Conservation (phyloP, 2,329 filamentous ascomycete species). For the Epichloe glyceriae region DNA sequence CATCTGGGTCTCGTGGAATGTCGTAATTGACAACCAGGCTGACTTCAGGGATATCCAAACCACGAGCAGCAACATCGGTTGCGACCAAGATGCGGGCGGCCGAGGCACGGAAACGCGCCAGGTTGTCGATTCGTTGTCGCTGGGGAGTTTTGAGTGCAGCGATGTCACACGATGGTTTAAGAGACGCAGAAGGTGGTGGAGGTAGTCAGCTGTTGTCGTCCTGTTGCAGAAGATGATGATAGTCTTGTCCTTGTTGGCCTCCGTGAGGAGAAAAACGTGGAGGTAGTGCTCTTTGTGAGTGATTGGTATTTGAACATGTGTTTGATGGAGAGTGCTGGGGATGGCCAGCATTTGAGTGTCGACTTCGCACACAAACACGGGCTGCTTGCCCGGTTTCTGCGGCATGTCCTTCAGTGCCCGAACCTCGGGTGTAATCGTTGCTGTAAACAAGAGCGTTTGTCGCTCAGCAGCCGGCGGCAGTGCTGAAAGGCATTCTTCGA, state of each 20-base stretch:
- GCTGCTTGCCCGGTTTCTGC: slow-evolving; percentile 52
- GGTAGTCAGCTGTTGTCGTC: slow-evolving; percentile 72
- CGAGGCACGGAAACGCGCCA: slow-evolving; percentile 79
- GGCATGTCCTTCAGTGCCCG: slow-evolving; percentile 72
- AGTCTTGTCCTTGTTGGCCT: slow-evolving; percentile 59
- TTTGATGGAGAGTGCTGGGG: slow-evolving; percentile 68
- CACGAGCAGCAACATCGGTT: slow-evolving; percentile 87
- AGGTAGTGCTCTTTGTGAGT: slow-evolving; percentile 93
- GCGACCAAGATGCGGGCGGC: slow-evolving; percentile 85
- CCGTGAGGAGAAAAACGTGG: slow-evolving; percentile 74
- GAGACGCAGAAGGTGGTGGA: slow-evolving; percentile 77
- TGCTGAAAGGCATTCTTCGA: slow-evolving; percentile 74
- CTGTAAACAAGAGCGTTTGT: slow-evolving; percentile 94
- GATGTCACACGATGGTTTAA: slow-evolving; percentile 85
- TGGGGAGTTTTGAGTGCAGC: slow-evolving; percentile 82
- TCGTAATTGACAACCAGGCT: slow-evolving; percentile 90
- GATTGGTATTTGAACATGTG: slow-evolving; percentile 76
- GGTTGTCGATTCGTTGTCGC: slow-evolving; percentile 70
- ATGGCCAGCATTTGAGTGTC: slow-evolving; percentile 65
- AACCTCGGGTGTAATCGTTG: slow-evolving; percentile 87
- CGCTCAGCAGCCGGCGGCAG: slow-evolving; percentile 65
- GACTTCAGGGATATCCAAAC: slow-evolving; percentile 90
- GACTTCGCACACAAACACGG: slow-evolving; percentile 81
- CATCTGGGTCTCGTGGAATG: slow-evolving; percentile 86
- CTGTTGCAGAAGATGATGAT: slow-evolving; percentile 93